These are phyloP conservation scores for Fusarium marasasianum DNA, from an alignment of 2,329 filamentous ascomycete genomes.

Conservation along the genomic window DNA sequence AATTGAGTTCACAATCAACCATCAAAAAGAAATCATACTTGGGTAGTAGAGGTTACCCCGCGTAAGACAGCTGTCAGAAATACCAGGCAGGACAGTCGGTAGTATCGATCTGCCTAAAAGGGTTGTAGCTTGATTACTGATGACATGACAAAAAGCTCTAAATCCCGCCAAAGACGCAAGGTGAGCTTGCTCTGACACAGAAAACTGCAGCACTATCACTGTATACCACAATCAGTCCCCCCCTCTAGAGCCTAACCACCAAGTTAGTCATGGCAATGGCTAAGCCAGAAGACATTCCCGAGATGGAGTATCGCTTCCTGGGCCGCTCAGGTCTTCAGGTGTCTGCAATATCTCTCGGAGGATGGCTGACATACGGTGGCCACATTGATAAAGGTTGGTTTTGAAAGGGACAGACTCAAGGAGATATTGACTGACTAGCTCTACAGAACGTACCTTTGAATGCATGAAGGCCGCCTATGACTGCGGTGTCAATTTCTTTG, in stretches of 20 bases:
- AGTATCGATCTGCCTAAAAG: not conserved
- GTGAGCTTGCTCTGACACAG: not conserved
- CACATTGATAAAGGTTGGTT: constrained; percentile 70
- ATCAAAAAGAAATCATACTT: not conserved
- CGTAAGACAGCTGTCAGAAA: not conserved
- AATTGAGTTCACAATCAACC: not conserved
- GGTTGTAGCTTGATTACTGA: not conserved
- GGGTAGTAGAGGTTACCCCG: constrained; percentile 3
- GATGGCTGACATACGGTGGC: constrained; percentile 79
- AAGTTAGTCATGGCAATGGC: constrained; percentile 44
- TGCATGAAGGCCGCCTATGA: constrained; percentile 71
- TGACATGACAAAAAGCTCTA: not conserved
- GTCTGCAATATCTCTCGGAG: constrained; percentile 77
- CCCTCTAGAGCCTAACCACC: not conserved
- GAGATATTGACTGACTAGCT: constrained; percentile 3
- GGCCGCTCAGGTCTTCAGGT: constrained; percentile 77
- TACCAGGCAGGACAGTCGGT: not conserved
- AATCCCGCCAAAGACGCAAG: not conserved
- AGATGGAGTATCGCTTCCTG: constrained; percentile 77
- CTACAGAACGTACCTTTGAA: constrained; percentile 57
- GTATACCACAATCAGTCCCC: not conserved
- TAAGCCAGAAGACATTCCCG: constrained; percentile 56
- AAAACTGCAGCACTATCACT: not conserved
- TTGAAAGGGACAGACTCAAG: not conserved
- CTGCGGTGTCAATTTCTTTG: constrained; percentile 70